Conservation (phyloP, 495 filamentous ascomycete species). For the Friedmanniomyces simplex region DNA sequence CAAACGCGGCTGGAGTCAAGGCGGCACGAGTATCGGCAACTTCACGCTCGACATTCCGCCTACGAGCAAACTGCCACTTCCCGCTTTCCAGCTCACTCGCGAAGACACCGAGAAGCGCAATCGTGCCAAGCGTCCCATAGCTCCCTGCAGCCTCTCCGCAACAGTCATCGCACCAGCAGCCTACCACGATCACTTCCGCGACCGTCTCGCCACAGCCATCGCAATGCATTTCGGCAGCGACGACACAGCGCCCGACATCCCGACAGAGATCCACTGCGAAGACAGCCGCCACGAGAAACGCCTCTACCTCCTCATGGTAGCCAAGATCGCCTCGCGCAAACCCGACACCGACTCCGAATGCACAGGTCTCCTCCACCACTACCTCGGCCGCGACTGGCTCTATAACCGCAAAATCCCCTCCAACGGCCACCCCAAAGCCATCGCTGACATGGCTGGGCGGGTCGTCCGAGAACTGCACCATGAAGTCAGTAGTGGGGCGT, state of each 20-base stretch:
- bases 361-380: no score
- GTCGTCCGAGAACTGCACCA: slow-evolving; percentile 49
- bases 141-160: slow-evolving; percentile 35
- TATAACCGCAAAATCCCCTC: slow-evolving; percentile 35
- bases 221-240: background rate
- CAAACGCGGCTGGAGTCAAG: slow-evolving; percentile 57
- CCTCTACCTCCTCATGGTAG: slow-evolving; percentile 64
- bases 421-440: slow-evolving; percentile 1
- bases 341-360: background rate
- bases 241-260: background rate
- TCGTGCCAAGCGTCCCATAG: background rate
- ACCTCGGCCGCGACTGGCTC: slow-evolving; percentile 56
- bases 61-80: slow-evolving; percentile 35
- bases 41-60: slow-evolving; percentile 50
- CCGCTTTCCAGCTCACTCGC: slow-evolving; percentile 34
- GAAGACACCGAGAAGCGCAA: slow-evolving; percentile 33
- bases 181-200: slow-evolving; percentile 26
- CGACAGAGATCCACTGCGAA: slow-evolving; percentile 42
- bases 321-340: slow-evolving; percentile 17
- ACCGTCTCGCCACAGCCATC: background rate
- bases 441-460: slow-evolving; percentile 30
- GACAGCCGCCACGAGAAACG: slow-evolving; percentile 50
- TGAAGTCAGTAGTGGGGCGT: slow-evolving; percentile 45
- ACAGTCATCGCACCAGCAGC: slow-evolving; percentile 43
- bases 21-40: slow-evolving; percentile 44